Evolutionary conservation across 1,139 yeast species (phyloP).

Genomic region (Sugiyamaella sp.): DNA sequence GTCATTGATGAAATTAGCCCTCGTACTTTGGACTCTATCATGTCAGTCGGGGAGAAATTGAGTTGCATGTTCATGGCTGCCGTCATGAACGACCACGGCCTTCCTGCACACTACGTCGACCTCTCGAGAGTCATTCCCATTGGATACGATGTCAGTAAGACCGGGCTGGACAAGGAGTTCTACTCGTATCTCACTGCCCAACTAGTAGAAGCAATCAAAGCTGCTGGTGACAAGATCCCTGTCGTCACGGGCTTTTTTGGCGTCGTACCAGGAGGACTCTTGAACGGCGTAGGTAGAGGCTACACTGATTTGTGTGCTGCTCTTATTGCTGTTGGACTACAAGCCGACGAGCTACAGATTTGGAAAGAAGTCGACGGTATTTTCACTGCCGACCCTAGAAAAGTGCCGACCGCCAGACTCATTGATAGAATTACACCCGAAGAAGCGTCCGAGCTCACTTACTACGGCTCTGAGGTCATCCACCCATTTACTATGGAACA

Average conservation of each 20-base stretch:
- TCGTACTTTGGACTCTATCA: conserved; percentile 83
- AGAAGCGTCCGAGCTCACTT: conserved; percentile 97
- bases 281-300: conserved; percentile 94
- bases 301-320: conserved; percentile 98
- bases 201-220: conserved; percentile 59
- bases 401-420: conserved; percentile 86
- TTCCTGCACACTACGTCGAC: conserved; percentile 77
- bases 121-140: conserved; percentile 62
- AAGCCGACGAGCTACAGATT: conserved; percentile 91
- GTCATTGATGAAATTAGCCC: conserved; percentile 90
- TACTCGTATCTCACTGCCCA: conserved; percentile 63
- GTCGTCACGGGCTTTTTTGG: conserved; percentile 97
- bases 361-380: conserved; percentile 99
- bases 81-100: conserved; percentile 77
- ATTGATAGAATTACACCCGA: conserved; percentile 92
- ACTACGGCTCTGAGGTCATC: conserved; percentile 96
- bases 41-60: conserved; percentile 93
- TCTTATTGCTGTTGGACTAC: conserved; percentile 85
- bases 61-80: conserved; percentile 89
- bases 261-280: conserved; percentile 87
- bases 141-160: conserved; percentile 37
- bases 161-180: conserved; percentile 58
- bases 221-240: conserved; percentile 61
- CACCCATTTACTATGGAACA: conserved; percentile 99
- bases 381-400: conserved; percentile 97